phyloP scores from a whole-genome alignment of 78 protist genomes.

The Anaeramoeba flamelloides region DNA sequence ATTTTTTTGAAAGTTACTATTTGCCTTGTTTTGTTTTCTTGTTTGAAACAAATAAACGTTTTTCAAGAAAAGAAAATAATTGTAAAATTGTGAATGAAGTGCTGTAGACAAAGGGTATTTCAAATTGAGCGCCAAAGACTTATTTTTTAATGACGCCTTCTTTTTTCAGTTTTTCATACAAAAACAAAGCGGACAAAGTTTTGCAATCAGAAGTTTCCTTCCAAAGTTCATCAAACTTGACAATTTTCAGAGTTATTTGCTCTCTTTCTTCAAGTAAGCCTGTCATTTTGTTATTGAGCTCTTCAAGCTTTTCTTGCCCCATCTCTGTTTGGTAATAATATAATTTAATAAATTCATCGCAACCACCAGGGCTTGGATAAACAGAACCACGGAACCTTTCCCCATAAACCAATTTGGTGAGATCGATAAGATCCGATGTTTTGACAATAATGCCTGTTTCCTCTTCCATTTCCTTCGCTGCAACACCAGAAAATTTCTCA shows the following conservation, averaged over 20 bases:
- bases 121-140: too few relatives aligned
- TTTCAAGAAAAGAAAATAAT: too few relatives aligned
- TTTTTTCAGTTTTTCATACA: not conserved
- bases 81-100: too few relatives aligned
- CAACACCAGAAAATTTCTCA: slow-evolving; percentile 16
- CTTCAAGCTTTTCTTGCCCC: not conserved
- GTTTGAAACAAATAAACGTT: too few relatives aligned
- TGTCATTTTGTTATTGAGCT: slow-evolving; percentile 12
- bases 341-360: slow-evolving; percentile 16
- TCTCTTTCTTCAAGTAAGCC: slow-evolving; percentile 23
- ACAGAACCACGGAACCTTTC: not conserved
- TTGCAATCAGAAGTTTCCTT: not conserved
- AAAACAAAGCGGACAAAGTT: not conserved
- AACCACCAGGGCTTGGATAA: slow-evolving; percentile 19
- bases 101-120: too few relatives aligned
- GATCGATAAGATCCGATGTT: slow-evolving; percentile 4
- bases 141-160: not conserved
- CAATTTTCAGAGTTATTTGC: slow-evolving; percentile 18
- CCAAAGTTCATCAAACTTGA: slow-evolving; percentile 18
- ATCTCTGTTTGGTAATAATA: slow-evolving; percentile 2
- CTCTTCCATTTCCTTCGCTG: slow-evolving; percentile 21
- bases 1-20: too few relatives aligned
- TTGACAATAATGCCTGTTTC: slow-evolving; percentile 19
- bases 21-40: too few relatives aligned
- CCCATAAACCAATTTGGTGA: slow-evolving; percentile 13